phyloP scores from a whole-genome alignment of 1,284 basidiomycete species.

The Uromyces viciae-fabae region DNA sequence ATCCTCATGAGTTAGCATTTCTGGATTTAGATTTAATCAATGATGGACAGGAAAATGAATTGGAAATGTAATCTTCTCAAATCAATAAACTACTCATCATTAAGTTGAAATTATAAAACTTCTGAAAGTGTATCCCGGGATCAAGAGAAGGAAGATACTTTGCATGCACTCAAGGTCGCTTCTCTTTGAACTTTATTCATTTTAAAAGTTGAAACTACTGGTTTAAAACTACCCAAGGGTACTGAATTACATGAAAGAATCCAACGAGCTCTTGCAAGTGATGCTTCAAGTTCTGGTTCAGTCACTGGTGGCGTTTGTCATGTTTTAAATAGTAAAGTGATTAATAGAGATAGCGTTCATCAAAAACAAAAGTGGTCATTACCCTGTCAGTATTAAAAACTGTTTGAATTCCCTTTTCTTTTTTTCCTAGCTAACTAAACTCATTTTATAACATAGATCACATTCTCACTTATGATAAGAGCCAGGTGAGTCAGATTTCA shows the following conservation, averaged over 20 bases:
- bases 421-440: background rate
- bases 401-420: background rate
- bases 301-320: background rate
- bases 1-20: no score
- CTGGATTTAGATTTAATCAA: no score
- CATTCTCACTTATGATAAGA: conserved; percentile 36
- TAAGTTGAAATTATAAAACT: no score
- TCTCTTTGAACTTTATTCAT: conserved; percentile 75
- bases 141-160: no score
- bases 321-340: background rate
- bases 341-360: conserved; percentile 16
- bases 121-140: no score
- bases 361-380: conserved; percentile 37
- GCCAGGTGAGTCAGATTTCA: background rate
- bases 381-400: conserved; percentile 1
- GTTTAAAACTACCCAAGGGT: conserved; percentile 66
- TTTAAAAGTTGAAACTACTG: conserved; percentile 75
- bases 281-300: background rate
- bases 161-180: conserved; percentile 54
- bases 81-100: no score
- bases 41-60: no score
- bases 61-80: no score
- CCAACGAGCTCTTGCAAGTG: conserved; percentile 63
- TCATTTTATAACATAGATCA: conserved; percentile 5
- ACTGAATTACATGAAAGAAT: conserved; percentile 69